phyloP scores from a whole-genome alignment of 495 filamentous ascomycete genomes.

The Bombardia bombarda region DNA sequence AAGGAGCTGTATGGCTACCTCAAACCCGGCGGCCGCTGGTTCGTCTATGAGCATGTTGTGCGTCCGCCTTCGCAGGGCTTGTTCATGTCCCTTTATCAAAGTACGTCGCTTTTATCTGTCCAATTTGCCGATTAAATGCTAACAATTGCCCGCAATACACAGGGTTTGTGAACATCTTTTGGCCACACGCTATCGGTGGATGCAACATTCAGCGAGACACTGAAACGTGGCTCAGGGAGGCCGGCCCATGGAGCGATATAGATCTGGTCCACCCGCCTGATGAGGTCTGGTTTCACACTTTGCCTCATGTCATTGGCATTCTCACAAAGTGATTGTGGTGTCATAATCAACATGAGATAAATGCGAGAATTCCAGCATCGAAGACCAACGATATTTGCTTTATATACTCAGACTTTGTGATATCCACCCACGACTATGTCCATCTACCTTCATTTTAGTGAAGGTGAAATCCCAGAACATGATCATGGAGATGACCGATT shows the following conservation, averaged over 20 bases:
- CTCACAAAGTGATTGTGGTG: constrained; percentile 5
- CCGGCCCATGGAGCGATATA: constrained; percentile 49
- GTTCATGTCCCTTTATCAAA: constrained; percentile 40
- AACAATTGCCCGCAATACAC: background rate
- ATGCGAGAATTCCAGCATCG: too few species aligned
- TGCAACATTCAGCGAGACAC: constrained; percentile 53
- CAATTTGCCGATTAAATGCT: background rate
- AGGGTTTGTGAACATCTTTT: constrained; percentile 37
- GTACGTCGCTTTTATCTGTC: constrained; percentile 28
- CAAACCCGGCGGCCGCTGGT: constrained; percentile 58
- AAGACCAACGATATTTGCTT: too few species aligned
- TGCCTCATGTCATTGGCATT: constrained; percentile 46
- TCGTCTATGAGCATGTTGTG: constrained; percentile 66
- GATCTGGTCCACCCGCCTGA: constrained; percentile 38
- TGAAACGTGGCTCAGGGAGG: constrained; percentile 38
- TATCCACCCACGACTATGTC: too few species aligned
- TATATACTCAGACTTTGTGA: too few species aligned
- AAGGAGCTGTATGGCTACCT: constrained; percentile 53
- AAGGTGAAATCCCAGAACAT: too few species aligned
- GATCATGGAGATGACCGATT: too few species aligned
- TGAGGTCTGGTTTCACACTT: constrained; percentile 36
- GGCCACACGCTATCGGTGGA: constrained; percentile 50
- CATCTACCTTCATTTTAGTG: too few species aligned
- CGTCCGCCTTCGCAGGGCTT: constrained; percentile 17
- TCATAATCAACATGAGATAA: too few species aligned